These are phyloP conservation scores for Ophiorrhiza pumila DNA, from an alignment of 257 asterid genomes.

Conservation along the genomic window DNA sequence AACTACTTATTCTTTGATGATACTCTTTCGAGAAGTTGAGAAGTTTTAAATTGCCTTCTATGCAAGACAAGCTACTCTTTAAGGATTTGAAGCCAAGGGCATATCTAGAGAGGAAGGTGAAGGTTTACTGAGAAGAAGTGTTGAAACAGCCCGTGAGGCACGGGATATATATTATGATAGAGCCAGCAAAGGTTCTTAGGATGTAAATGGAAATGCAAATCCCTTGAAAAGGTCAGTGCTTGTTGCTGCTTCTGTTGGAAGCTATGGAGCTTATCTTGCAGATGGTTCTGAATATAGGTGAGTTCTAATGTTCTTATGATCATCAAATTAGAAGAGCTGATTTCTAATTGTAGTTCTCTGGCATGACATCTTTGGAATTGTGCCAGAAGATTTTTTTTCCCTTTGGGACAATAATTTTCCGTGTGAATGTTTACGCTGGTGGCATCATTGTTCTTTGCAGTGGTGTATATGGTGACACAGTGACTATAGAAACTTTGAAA, in stretches of 20 bases:
- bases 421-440: neutral
- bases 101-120: conserved; percentile 54
- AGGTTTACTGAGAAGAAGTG: conserved; percentile 51
- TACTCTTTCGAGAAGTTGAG: neutral
- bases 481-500: conserved; percentile 44
- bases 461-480: conserved; percentile 58
- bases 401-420: neutral
- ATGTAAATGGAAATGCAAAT: conserved; percentile 21
- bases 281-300: conserved; percentile 89
- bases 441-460: conserved; percentile 28
- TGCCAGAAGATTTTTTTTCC: neutral
- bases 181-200: conserved; percentile 48
- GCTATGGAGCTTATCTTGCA: too few relatives aligned
- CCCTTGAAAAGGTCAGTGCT: conserved; percentile 33
- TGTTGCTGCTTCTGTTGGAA: conserved; percentile 87
- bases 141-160: conserved; percentile 66
- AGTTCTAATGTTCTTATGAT: neutral
- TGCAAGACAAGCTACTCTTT: conserved; percentile 61
- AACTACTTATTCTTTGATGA: too few relatives aligned
- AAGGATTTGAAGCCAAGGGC: conserved; percentile 83
- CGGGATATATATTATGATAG: conserved; percentile 49
- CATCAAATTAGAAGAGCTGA: neutral
- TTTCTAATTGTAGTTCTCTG: neutral
- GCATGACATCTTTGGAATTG: neutral
- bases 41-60: conserved; percentile 3